Evolutionary conservation across 129 eudicot species (phyloP).

Genomic region (Flaveria sonorensis): DNA sequence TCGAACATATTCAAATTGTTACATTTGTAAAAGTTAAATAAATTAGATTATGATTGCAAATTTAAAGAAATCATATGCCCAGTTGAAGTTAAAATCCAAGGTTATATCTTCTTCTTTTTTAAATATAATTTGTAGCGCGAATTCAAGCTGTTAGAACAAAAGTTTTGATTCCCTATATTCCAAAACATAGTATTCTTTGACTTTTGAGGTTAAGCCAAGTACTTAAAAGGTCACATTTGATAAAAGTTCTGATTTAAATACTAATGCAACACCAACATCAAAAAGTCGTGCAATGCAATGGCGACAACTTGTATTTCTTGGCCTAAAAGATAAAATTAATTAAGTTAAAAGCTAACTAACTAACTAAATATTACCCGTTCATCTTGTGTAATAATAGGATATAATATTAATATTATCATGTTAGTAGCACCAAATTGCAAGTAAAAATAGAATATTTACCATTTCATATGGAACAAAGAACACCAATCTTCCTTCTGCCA

Average conservation of each 20-base stretch:
- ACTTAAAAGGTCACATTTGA: neutral
- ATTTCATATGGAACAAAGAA: no score
- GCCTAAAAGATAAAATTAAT: no score
- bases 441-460: no score
- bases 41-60: neutral
- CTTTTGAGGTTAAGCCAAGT: constrained; percentile 14
- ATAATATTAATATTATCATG: no score
- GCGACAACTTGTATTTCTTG: no score
- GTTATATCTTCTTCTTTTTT: neutral
- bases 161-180: neutral
- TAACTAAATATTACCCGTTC: no score
- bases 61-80: neutral
- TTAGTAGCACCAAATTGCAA: no score
- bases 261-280: constrained; percentile 10
- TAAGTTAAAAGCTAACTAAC: no score
- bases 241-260: neutral
- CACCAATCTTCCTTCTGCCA: no score
- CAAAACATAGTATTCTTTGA: neutral
- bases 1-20: neutral
- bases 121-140: neutral
- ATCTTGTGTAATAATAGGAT: no score
- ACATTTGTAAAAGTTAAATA: neutral
- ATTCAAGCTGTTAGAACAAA: constrained; percentile 10
- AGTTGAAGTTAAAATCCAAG: constrained; percentile 2
- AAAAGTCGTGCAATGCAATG: neutral